Percentiles rank a stretch among this genome's conserved stretches.
Evolutionary conservation across 2,329 filamentous ascomycete genomes (phyloP).

Genomic region (Alternaria sp.): DNA sequence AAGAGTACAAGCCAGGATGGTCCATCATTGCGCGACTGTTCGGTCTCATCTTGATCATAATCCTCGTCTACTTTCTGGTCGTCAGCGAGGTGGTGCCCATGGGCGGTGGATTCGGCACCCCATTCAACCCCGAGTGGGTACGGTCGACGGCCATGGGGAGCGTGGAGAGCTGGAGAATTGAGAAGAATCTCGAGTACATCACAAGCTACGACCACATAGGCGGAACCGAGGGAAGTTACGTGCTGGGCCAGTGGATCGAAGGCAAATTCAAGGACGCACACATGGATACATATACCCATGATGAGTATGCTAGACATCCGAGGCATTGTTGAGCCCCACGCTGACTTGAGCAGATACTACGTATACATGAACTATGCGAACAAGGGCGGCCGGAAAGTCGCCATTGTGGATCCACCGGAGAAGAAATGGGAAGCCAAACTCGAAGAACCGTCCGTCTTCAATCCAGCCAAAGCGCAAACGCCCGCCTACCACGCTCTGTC

Average conservation of each 20-base stretch:
- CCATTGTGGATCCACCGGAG: conserved; percentile 77
- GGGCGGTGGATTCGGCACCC: conserved; percentile 65
- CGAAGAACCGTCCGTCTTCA: conserved; percentile 79
- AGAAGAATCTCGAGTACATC: conserved; percentile 77
- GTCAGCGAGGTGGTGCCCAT: conserved; percentile 82
- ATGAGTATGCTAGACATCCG: conserved; percentile 61
- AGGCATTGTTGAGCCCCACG: neutral
- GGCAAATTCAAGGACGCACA: conserved; percentile 75
- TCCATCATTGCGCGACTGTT: conserved; percentile 77
- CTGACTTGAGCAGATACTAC: conserved; percentile 63
- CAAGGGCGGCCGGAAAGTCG: conserved; percentile 77
- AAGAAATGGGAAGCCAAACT: conserved; percentile 80
- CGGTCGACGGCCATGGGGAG: conserved; percentile 76
- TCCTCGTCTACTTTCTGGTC: conserved; percentile 84
- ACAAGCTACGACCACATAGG: conserved; percentile 89
- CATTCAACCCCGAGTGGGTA: conserved; percentile 86
- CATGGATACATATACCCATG: conserved; percentile 78
- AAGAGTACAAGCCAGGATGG: conserved; percentile 63
- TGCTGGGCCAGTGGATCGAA: conserved; percentile 84
- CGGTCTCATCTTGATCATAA: conserved; percentile 77
- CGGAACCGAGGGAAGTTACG: conserved; percentile 92
- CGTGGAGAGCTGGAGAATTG: conserved; percentile 70
- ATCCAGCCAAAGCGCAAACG: conserved; percentile 69
- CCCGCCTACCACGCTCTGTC: conserved; percentile 89
- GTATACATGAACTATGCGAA: conserved; percentile 95